These are phyloP conservation scores for Trichocladium antarcticum DNA, from an alignment of 495 filamentous ascomycete species.

Conservation along the genomic window DNA sequence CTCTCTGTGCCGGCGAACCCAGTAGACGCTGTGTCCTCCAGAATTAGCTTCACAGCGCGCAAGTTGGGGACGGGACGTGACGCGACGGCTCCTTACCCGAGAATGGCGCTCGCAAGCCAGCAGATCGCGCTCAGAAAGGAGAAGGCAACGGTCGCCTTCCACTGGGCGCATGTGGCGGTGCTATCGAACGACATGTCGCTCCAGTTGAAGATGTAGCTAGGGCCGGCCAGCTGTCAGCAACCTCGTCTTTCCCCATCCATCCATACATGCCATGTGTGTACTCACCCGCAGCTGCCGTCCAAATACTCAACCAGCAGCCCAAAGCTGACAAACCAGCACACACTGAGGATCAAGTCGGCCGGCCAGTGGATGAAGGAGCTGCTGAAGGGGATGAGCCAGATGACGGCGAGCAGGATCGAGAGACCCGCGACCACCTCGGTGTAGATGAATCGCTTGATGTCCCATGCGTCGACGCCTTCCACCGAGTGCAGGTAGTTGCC, in stretches of 20 bases:
- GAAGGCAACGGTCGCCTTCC: constrained; percentile 59
- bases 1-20: constrained; percentile 32
- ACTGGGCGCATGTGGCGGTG: constrained; percentile 49
- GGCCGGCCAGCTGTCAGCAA: neutral
- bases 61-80: neutral
- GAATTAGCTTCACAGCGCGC: neutral
- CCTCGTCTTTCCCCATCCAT: neutral
- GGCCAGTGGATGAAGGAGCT: constrained; percentile 38
- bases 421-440: constrained; percentile 38
- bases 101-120: constrained; percentile 51
- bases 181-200: constrained; percentile 81
- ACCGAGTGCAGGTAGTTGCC: constrained; percentile 34
- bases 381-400: constrained; percentile 41
- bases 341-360: constrained; percentile 46
- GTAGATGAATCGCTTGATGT: constrained; percentile 38
- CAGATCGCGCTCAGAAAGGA: constrained; percentile 54
- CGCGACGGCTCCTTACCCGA: constrained; percentile 24
- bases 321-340: constrained; percentile 55
- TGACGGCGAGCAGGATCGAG: constrained; percentile 35
- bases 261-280: constrained; percentile 54
- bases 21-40: constrained; percentile 24
- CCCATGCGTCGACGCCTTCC: constrained; percentile 24
- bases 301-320: constrained; percentile 49
- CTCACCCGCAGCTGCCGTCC: constrained; percentile 45
- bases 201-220: constrained; percentile 76